Percentiles rank a stretch among this genome's conserved stretches.
Evolutionary conservation across 495 filamentous ascomycete species (phyloP).

Genomic region (Pyrenopolyporus hunteri): DNA sequence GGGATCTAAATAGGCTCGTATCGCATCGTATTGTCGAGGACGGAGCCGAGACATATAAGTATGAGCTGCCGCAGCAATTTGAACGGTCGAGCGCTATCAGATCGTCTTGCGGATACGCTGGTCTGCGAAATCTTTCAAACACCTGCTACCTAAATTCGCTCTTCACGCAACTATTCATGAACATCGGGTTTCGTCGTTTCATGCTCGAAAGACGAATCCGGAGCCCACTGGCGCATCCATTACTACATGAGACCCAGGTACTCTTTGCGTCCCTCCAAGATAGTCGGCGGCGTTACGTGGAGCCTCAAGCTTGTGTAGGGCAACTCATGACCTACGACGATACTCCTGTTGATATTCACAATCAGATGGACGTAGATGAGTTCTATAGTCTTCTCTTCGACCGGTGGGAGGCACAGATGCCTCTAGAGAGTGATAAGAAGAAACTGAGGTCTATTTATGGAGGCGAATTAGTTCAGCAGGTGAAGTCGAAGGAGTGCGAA

Average conservation of each 20-base stretch:
- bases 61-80: conserved; percentile 63
- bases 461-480: conserved; percentile 90
- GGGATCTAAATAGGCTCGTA: conserved; percentile 59
- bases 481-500: conserved; percentile 90
- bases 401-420: conserved; percentile 84
- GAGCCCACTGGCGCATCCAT: conserved; percentile 63
- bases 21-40: conserved; percentile 48
- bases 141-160: conserved; percentile 98
- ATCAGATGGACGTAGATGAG: conserved; percentile 98
- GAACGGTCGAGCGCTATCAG: conserved; percentile 73
- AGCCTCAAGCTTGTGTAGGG: conserved; percentile 73
- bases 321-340: conserved; percentile 85
- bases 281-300: conserved; percentile 70
- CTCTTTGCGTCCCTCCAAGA: conserved; percentile 89
- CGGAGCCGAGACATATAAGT: conserved; percentile 48
- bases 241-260: conserved; percentile 77
- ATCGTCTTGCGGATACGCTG: conserved; percentile 77
- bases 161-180: conserved; percentile 97
- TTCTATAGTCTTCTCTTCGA: conserved; percentile 96
- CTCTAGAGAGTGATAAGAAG: conserved; percentile 68
- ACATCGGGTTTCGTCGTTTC: conserved; percentile 83
- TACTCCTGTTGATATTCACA: conserved; percentile 78
- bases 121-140: conserved; percentile 87
- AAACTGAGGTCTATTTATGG: conserved; percentile 85
- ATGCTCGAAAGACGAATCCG: conserved; percentile 66